These are phyloP conservation scores for Annona squamosa DNA, from an alignment of 164 flowering plant genomes.

Conservation along the genomic window DNA sequence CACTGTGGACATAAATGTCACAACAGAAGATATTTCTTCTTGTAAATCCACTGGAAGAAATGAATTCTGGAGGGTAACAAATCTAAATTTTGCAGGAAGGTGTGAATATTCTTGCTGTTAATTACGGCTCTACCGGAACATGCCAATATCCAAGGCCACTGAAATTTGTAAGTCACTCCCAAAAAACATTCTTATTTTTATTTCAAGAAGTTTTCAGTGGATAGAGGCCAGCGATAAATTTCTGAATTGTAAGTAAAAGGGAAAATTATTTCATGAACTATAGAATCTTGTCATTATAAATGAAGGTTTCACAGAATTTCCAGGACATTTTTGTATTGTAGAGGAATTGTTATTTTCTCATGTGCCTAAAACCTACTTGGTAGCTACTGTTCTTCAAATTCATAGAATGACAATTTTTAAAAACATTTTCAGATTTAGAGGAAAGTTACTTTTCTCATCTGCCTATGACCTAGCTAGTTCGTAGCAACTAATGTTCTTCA, in stretches of 20 bases:
- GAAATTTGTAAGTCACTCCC: constrained; percentile 51
- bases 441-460: neutral
- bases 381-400: too few species aligned
- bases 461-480: too few species aligned
- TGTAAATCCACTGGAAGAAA: neutral
- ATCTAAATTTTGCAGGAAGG: constrained; percentile 57
- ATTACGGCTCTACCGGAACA: constrained; percentile 79
- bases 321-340: too few species aligned
- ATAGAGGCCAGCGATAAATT: neutral
- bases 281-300: too few species aligned
- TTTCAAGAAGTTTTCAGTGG: neutral
- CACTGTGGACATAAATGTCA: neutral
- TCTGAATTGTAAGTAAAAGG: neutral
- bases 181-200: neutral
- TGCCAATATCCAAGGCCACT: constrained; percentile 72
- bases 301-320: too few species aligned
- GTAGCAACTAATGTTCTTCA: too few species aligned
- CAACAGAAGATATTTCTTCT: neutral
- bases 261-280: too few species aligned
- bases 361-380: too few species aligned
- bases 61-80: neutral
- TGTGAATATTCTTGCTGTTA: constrained; percentile 75
- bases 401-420: too few species aligned
- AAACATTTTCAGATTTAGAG: neutral
- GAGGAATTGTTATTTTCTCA: too few species aligned